Evolutionary conservation across 1,139 yeast genomes (phyloP).

Genomic region (Trichomonascaceae sp.): DNA sequence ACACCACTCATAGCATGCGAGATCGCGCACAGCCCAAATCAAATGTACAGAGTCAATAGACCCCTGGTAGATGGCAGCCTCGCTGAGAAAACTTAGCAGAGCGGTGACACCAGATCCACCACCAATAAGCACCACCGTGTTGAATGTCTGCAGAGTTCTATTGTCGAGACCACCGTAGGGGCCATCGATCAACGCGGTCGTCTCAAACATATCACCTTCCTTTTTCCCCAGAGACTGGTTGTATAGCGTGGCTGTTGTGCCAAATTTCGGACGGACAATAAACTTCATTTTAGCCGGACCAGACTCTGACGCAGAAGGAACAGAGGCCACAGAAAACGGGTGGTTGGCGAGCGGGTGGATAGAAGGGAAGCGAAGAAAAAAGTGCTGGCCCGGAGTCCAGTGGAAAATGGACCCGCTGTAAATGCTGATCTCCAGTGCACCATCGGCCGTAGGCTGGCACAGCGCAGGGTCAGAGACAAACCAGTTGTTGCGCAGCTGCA

Average conservation of each 20-base stretch:
- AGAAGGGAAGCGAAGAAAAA: conserved; percentile 38
- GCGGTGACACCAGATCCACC: conserved; percentile 44
- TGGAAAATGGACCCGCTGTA: conserved; percentile 25
- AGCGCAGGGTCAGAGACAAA: conserved; percentile 36
- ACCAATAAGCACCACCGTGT: conserved; percentile 30
- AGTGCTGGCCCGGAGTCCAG: conserved; percentile 54
- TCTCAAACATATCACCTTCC: conserved; percentile 10
- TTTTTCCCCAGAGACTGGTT: conserved; percentile 10
- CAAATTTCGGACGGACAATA: conserved; percentile 38
- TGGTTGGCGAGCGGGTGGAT: conserved; percentile 41
- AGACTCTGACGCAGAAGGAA: neutral
- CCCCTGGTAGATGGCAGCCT: conserved; percentile 4
- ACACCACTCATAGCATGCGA: conserved; percentile 35
- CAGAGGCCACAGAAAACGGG: conserved; percentile 46
- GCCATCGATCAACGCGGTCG: conserved; percentile 39
- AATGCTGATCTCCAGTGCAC: conserved; percentile 33
- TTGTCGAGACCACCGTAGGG: conserved; percentile 46
- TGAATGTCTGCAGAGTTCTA: conserved; percentile 38
- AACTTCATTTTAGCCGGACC: conserved; percentile 29
- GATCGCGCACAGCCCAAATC: conserved; percentile 36
- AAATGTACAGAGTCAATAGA: conserved; percentile 26
- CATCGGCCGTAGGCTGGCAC: conserved; percentile 24
- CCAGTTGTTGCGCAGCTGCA: conserved; percentile 31
- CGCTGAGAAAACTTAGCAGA: conserved; percentile 33
- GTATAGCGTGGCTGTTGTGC: conserved; percentile 33